These are phyloP conservation scores for Penicillium occitanis DNA, from an alignment of 2,329 filamentous ascomycete species.

Conservation along the genomic window DNA sequence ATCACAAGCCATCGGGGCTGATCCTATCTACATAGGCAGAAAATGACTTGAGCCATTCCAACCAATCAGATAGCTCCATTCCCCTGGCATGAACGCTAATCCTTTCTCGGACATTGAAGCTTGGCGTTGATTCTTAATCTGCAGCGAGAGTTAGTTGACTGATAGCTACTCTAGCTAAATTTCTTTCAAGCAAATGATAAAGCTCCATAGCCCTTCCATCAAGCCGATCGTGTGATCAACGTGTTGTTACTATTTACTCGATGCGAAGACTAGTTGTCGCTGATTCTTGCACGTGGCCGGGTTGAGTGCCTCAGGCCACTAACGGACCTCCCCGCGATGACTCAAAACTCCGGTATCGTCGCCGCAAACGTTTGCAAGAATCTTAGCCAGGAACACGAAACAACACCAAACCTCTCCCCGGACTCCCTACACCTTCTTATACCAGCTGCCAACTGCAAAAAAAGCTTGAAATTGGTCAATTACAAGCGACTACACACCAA, in stretches of 20 bases:
- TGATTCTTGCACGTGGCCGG: slow-evolving; percentile 1
- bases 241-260: too few species aligned
- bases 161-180: not conserved
- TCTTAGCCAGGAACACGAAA: not conserved
- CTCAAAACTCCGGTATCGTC: slow-evolving; percentile 14
- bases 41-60: not conserved
- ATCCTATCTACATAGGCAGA: not conserved
- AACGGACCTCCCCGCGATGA: slow-evolving; percentile 10
- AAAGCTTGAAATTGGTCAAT: not conserved
- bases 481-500: not conserved
- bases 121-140: not conserved
- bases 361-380: slow-evolving; percentile 11
- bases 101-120: not conserved
- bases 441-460: too few species aligned
- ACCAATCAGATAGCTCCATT: not conserved
- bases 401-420: not conserved
- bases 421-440: too few species aligned
- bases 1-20: not conserved
- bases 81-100: not conserved
- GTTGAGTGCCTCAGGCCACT: not conserved
- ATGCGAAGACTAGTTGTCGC: slow-evolving; percentile 30
- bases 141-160: too few species aligned
- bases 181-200: not conserved
- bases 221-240: slow-evolving; percentile 32
- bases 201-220: too few species aligned